Evolutionary conservation across 305 asterid genomes (phyloP).

Genomic region (Fraxinus latifolia): DNA sequence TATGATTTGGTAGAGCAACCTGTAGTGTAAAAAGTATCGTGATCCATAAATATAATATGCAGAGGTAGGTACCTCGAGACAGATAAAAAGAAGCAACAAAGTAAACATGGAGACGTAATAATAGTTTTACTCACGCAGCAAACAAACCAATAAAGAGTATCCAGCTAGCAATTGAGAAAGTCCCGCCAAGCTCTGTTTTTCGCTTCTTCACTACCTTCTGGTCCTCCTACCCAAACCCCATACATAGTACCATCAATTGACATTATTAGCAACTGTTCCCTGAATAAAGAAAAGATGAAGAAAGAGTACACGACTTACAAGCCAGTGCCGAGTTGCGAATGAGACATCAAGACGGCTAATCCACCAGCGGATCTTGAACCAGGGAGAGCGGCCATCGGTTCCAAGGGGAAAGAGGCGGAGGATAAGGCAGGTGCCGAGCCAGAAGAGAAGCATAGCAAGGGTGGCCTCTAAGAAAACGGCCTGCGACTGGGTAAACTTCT

Average conservation of each 20-base stretch:
- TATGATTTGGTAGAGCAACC: conserved; percentile 89
- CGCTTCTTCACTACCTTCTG: conserved; percentile 71
- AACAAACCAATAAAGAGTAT: conserved; percentile 82
- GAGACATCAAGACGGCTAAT: conserved; percentile 83
- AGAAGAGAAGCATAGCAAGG: conserved; percentile 48
- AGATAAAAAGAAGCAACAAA: background rate
- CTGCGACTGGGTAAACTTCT: conserved; percentile 80
- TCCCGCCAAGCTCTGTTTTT: conserved; percentile 94
- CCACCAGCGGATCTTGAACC: conserved; percentile 91
- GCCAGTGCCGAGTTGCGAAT: conserved; percentile 87
- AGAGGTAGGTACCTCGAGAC: conserved; percentile 8
- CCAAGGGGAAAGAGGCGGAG: conserved; percentile 56
- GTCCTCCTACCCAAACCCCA: conserved; percentile 42
- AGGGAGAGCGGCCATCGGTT: conserved; percentile 56
- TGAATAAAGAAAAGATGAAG: background rate
- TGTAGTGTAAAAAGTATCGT: conserved; percentile 19
- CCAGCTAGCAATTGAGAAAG: conserved; percentile 88
- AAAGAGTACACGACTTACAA: conserved; percentile 30
- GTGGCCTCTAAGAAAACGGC: conserved; percentile 95
- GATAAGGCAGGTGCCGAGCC: conserved; percentile 73
- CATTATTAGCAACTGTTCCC: background rate
- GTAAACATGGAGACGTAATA: background rate
- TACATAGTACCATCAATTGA: background rate
- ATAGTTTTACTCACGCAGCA: conserved; percentile 66
- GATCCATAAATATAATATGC: background rate